Evolutionary conservation across 2,329 filamentous ascomycete species (phyloP), one percentile per base, ranked within the genome.

Genomic region (Drechslerella coelobrocha): DNA sequence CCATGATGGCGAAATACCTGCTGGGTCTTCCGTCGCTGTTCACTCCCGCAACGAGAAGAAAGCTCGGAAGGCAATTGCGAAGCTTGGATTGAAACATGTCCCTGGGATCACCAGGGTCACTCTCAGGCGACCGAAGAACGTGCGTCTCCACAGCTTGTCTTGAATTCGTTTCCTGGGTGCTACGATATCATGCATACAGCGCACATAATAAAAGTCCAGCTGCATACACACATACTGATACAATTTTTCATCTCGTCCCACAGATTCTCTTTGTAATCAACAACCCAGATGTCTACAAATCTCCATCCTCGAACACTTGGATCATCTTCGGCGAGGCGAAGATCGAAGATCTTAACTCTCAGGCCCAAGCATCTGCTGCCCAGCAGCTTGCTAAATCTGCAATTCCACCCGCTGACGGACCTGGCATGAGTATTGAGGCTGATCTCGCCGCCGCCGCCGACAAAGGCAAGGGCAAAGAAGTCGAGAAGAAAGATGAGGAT

Each of bases 31-130:
- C 75, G 89, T 93, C 79, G 87, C 94, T 78, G 89, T 99, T 79
- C 93, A 97, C 87, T 96, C 91, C 80, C 92, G 94, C 82, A 97
- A 97, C 84, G 94, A 99, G 89, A 99, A 99, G 90, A 99, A 99
- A 89, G 95, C 94, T 78, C 89, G 94, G 84, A 99, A 99, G 88
- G 92, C 92, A 79, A 96, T 99, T 81, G 90, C 92, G 82, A 99
- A 99, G 88, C 88, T 97, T 79, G 92, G 96, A 80, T 85, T 99
- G 80, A 94, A 91, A 86, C 92, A 93, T 79, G 89, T 99, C 76
- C 89, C 90, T 79, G 95, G 94, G 80, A 99, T 99, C 83, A 99
- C 94, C 78, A 89, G 94, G 80, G 95, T 99, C 78, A 99, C 95
- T 76, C 88, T 99, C 79, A 90, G 94, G 83, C 87, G 95, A 82